phyloP scores from a whole-genome alignment of 129 eudicot species.

The Calendula officinalis region DNA sequence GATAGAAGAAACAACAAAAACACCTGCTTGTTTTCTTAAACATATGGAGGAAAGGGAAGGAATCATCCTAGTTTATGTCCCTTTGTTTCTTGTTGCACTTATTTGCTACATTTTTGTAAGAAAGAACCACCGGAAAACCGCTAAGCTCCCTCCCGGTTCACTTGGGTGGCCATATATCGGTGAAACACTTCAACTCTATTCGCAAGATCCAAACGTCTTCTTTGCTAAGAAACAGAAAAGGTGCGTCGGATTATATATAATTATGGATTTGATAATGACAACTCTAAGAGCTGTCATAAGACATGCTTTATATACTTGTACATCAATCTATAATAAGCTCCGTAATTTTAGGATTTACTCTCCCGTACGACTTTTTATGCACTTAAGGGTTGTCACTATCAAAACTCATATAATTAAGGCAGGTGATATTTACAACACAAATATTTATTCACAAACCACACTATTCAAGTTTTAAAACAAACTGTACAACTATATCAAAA shows the following conservation, averaged over 20 bases:
- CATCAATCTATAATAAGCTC: too few species aligned
- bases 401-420: too few species aligned
- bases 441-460: too few species aligned
- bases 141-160: constrained; percentile 59
- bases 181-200: constrained; percentile 62
- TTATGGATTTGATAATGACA: too few species aligned
- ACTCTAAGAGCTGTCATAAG: too few species aligned
- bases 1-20: constrained; percentile 12
- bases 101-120: constrained; percentile 28
- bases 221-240: constrained; percentile 49
- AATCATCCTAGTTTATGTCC: constrained; percentile 29
- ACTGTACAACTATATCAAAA: too few species aligned
- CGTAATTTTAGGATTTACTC: too few species aligned
- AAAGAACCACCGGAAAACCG: constrained; percentile 19
- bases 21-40: neutral
- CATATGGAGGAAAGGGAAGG: constrained; percentile 23
- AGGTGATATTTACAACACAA: too few species aligned
- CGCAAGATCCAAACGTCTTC: constrained; percentile 56
- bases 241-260: constrained; percentile 23
- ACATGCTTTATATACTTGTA: too few species aligned
- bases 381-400: too few species aligned
- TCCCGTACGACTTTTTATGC: too few species aligned
- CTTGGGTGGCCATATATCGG: constrained; percentile 69
- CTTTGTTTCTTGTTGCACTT: constrained; percentile 38
- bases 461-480: too few species aligned